These are phyloP conservation scores for Leavenworthia alabamica DNA, from an alignment of 345 rosid genomes.

Conservation along the genomic window DNA sequence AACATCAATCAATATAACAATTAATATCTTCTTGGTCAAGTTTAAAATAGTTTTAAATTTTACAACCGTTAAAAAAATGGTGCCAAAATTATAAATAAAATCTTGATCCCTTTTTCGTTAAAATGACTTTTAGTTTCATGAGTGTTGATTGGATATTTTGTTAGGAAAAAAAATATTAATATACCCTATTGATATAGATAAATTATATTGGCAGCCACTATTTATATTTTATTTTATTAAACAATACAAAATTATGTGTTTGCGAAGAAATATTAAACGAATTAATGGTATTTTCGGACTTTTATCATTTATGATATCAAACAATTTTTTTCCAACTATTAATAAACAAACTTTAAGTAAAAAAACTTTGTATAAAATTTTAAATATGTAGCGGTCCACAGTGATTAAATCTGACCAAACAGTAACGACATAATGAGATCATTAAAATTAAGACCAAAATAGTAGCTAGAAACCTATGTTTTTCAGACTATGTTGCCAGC, in stretches of 20 bases:
- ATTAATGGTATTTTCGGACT: neutral
- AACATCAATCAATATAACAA: neutral
- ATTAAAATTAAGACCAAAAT: slow-evolving; percentile 1
- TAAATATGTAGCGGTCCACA: neutral
- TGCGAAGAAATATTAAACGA: neutral
- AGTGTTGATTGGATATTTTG: neutral
- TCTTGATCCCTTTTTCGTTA: neutral
- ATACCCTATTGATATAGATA: too few species aligned
- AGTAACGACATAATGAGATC: neutral
- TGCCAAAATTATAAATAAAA: neutral
- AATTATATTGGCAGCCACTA: neutral
- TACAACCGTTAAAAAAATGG: neutral
- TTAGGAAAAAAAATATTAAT: too few species aligned
- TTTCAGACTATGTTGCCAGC: neutral
- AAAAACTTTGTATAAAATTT: neutral
- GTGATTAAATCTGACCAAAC: slow-evolving; percentile 19
- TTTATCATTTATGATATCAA: neutral
- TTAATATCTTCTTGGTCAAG: neutral
- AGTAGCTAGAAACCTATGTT: neutral
- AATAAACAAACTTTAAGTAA: neutral
- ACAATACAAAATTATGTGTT: neutral
- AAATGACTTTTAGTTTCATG: neutral
- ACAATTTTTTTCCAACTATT: too few species aligned
- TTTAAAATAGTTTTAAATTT: neutral
- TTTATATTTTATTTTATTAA: too few species aligned